Evolutionary conservation across 2,329 filamentous ascomycete species (phyloP), one percentile per base, ranked within the genome.

Genomic region (Claviceps sp.): DNA sequence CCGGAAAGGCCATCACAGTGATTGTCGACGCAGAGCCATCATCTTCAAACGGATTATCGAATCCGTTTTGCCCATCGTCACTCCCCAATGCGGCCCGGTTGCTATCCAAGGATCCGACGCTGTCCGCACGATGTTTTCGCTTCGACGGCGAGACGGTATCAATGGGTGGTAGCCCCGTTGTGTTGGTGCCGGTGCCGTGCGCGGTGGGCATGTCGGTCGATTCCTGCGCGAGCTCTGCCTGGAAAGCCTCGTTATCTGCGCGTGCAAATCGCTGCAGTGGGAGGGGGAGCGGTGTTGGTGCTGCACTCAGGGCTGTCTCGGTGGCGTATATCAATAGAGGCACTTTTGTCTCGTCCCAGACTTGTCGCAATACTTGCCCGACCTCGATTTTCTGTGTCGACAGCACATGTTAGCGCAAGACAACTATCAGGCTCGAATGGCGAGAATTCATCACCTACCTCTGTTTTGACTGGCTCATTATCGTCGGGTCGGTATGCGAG

Each of bases 281-380:
- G 14, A 65, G 58, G 43, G 75, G 65, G 16, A 79, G 61, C 11
- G 69, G 63, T 3, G 62, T 57, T 11, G 53, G 61, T 3, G 65
- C 59, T 19, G 59, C 56, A 13, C 65, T 56, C 53, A 78, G 60
- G 24, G 76, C 74, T 26, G 65, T 62, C 54, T 79, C 74, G 4
- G 74, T 75, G 22, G 77, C 77, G 57, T 80, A 81, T 4, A 81
- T 64, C 3, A 81, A 59, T 17, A 78, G 58, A 0, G 73, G 70
- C 17, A 65, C 69, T 51, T 72, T 75, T 8, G 70, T 71, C 47
- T 77, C 74, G 7, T 67, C 64, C 63, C 71, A 75, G 19, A 76
- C 68, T 10, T 71, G 69, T 47, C 66, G 60, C 3, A 76, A 62
- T 24, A 77, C 70, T 38, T 68, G 65, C 41, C 74, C 70, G 22